Conservation (phyloP, 179 eudicot genomes). For the Corrigiola litoralis region DNA sequence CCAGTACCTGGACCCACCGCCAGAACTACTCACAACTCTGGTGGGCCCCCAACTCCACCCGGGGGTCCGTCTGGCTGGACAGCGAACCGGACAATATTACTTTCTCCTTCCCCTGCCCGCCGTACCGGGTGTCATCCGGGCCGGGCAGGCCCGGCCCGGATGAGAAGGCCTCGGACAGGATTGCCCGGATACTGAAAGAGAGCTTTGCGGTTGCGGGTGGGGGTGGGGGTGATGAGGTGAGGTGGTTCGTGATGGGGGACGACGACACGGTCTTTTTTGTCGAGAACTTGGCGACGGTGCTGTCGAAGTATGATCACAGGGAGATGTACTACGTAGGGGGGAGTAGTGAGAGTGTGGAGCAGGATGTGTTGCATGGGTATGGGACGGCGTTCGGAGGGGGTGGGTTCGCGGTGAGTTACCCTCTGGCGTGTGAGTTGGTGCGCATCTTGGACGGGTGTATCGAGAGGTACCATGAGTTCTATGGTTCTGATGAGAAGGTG, state of each 20-base stretch:
- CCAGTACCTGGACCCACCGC: constrained; percentile 38
- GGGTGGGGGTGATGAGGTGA: constrained; percentile 22
- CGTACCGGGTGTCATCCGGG: constrained; percentile 27
- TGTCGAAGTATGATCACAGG: constrained; percentile 56
- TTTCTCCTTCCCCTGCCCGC: constrained; percentile 14
- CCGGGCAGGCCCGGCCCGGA: constrained; percentile 25
- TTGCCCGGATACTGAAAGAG: constrained; percentile 57
- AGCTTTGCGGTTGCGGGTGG: constrained; percentile 35
- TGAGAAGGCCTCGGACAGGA: constrained; percentile 30
- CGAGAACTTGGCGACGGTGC: constrained; percentile 54
- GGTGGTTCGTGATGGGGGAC: constrained; percentile 71
- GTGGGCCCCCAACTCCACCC: constrained; percentile 41
- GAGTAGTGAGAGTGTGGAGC: constrained; percentile 49
- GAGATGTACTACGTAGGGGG: constrained; percentile 59
- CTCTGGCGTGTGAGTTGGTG: constrained; percentile 52
- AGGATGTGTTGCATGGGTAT: constrained; percentile 39
- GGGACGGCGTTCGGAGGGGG: constrained; percentile 82
- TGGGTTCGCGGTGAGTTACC: constrained; percentile 61
- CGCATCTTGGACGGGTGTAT: constrained; percentile 55
- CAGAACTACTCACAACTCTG: constrained; percentile 44
- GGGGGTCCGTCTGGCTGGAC: constrained; percentile 49
- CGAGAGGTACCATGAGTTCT: constrained; percentile 37
- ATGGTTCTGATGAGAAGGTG: constrained; percentile 67
- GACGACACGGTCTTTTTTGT: constrained; percentile 61
- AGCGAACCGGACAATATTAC: not conserved